Evolutionary conservation across 2,329 filamentous ascomycete genomes (phyloP).

Genomic region (Fusarium tuaranense): DNA sequence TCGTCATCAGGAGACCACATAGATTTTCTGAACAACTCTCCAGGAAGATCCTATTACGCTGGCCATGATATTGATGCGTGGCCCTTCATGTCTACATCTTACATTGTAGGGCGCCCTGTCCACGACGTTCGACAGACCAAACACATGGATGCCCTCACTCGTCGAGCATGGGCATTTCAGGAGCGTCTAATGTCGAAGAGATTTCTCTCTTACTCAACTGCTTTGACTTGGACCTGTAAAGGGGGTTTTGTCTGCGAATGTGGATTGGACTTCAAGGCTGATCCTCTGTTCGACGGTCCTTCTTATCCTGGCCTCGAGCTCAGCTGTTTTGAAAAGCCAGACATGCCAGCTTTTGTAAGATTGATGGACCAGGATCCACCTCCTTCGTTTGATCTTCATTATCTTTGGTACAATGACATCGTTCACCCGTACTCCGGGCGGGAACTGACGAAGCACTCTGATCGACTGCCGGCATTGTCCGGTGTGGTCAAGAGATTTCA

Average conservation of each 20-base stretch:
- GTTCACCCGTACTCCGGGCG: not conserved
- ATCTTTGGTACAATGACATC: not conserved
- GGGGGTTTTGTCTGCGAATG: not conserved
- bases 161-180: not conserved
- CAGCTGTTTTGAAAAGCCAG: not conserved
- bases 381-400: not conserved
- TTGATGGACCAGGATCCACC: not conserved
- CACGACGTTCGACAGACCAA: not conserved
- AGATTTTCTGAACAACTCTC: not conserved
- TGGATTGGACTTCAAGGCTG: not conserved
- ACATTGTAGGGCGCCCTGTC: not conserved
- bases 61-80: not conserved
- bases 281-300: not conserved
- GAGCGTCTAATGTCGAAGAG: not conserved
- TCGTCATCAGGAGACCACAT: not conserved
- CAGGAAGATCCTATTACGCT: not conserved
- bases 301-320: not conserved
- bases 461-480: not conserved
- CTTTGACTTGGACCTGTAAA: not conserved
- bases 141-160: not conserved
- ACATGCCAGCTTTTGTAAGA: not conserved
- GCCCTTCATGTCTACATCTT: not conserved
- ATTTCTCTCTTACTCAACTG: not conserved
- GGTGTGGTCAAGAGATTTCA: not conserved
- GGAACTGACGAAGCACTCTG: not conserved